These are phyloP conservation scores for Aspergillus wentii DNA, from an alignment of 495 filamentous ascomycete genomes.

Conservation along the genomic window DNA sequence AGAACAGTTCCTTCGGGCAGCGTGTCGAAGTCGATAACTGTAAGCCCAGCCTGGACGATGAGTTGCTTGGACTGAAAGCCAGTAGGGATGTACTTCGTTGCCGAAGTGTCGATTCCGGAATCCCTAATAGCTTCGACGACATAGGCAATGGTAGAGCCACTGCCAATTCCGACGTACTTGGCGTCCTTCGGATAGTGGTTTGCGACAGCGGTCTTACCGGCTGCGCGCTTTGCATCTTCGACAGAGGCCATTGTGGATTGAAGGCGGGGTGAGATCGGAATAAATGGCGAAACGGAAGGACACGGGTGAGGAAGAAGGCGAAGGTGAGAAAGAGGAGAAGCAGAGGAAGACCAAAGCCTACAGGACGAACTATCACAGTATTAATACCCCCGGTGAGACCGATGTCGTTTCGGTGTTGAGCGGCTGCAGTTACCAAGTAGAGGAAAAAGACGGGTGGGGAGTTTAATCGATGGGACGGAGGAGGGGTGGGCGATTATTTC, in stretches of 20 bases:
- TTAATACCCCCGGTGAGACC: too few relatives aligned
- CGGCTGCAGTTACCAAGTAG: too few relatives aligned
- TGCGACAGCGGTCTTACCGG: conserved; percentile 75
- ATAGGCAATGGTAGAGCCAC: conserved; percentile 89
- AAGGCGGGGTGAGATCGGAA: conserved; percentile 8
- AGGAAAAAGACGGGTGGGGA: too few relatives aligned
- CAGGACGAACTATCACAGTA: too few relatives aligned
- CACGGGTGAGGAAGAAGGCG: conserved; percentile 6
- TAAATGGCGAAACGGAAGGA: conserved; percentile 9
- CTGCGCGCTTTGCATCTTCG: conserved; percentile 79
- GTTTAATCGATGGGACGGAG: conserved; percentile 3
- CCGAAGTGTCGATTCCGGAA: conserved; percentile 51
- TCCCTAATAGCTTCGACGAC: conserved; percentile 91
- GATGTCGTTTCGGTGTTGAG: too few relatives aligned
- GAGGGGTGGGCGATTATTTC: too few relatives aligned
- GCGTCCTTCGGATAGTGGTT: conserved; percentile 74
- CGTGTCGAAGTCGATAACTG: conserved; percentile 68
- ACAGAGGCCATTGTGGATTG: conserved; percentile 43
- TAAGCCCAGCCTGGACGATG: conserved; percentile 71
- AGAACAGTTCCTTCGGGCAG: conserved; percentile 56
- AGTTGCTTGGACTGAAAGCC: conserved; percentile 84
- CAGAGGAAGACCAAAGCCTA: conserved; percentile 1
- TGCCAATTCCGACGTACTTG: conserved; percentile 85
- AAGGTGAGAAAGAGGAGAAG: conserved; percentile 9
- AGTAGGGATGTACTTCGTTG: conserved; percentile 82